phyloP scores from a whole-genome alignment of 257 asterid species.

The Solanum pennellii region DNA sequence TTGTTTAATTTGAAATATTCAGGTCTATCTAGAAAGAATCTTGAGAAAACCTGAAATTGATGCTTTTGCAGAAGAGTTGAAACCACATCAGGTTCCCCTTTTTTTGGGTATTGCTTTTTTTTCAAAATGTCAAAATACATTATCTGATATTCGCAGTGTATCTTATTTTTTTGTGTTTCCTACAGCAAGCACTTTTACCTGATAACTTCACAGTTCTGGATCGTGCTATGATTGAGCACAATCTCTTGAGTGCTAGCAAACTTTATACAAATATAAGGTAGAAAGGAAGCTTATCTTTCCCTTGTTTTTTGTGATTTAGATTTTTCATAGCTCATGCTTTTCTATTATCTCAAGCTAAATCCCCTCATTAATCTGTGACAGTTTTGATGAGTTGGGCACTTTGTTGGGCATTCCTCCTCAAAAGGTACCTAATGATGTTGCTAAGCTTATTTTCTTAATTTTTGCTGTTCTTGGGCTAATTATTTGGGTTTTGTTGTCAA shows the following conservation, averaged over 20 bases:
- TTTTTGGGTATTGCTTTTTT: background rate
- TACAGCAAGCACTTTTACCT: slow-evolving; percentile 81
- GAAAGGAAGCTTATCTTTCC: background rate
- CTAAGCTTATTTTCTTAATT: background rate
- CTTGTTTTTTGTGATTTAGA: slow-evolving; percentile 5
- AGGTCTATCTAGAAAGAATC: slow-evolving; percentile 97
- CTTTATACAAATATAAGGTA: slow-evolving; percentile 94
- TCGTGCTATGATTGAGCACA: slow-evolving; percentile 98
- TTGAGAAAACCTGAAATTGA: slow-evolving; percentile 95
- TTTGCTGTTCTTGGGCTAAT: background rate
- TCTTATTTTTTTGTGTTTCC: slow-evolving; percentile 1
- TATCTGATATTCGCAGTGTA: background rate
- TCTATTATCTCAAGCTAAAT: background rate
- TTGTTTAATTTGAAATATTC: slow-evolving; percentile 12
- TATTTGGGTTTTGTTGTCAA: background rate
- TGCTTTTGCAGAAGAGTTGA: slow-evolving; percentile 92
- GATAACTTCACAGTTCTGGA: slow-evolving; percentile 94
- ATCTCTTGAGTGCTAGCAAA: slow-evolving; percentile 95
- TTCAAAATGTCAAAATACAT: background rate
- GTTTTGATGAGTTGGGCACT: slow-evolving; percentile 91
- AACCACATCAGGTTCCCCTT: slow-evolving; percentile 81
- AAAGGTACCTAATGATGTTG: slow-evolving; percentile 39
- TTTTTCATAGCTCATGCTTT: background rate
- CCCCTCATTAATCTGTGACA: slow-evolving; percentile 15
- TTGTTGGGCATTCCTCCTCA: slow-evolving; percentile 91